Percentiles rank a stretch among this genome's conserved stretches.
Evolutionary conservation across 2,329 filamentous ascomycete genomes (phyloP).

Genomic region (Ciborinia camelliae): DNA sequence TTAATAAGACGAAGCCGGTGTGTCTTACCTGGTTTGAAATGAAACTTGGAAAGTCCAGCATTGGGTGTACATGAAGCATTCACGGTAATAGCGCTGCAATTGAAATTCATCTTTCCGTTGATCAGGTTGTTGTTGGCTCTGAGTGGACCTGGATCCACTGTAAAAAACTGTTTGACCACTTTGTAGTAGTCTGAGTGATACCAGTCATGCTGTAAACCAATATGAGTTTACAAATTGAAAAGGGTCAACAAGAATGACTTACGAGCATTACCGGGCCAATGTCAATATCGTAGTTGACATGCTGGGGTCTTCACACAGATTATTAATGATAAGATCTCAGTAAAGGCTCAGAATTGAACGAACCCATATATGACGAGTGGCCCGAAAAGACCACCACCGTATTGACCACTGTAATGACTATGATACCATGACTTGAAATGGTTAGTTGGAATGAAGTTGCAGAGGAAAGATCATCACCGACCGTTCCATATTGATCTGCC

Average conservation of each 20-base stretch:
- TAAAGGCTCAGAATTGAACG: constrained; percentile 43
- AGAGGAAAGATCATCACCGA: neutral
- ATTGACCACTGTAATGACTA: constrained; percentile 51
- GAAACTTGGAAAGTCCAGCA: constrained; percentile 24
- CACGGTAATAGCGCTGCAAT: constrained; percentile 29
- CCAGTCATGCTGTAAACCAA: neutral
- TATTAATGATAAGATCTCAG: neutral
- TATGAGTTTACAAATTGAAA: neutral
- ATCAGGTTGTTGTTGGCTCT: constrained; percentile 38
- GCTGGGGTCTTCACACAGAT: neutral
- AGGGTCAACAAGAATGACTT: neutral
- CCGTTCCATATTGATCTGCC: constrained; percentile 43
- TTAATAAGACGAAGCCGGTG: constrained; percentile 69
- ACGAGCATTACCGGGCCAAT: neutral
- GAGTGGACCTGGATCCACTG: constrained; percentile 40
- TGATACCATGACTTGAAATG: constrained; percentile 53
- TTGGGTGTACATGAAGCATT: constrained; percentile 34
- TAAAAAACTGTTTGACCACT: constrained; percentile 50
- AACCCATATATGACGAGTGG: constrained; percentile 60
- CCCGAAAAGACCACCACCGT: constrained; percentile 54
- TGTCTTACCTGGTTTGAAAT: constrained; percentile 50
- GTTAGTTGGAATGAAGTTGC: neutral
- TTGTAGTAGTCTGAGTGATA: neutral
- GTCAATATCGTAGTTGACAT: neutral
- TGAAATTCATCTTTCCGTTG: constrained; percentile 37